A percentile compares a stretch with the other conserved stretches of the same genome.
phyloP scores from a whole-genome alignment of 2,329 filamentous ascomycete genomes.

The Colletotrichum cordylinicola region DNA sequence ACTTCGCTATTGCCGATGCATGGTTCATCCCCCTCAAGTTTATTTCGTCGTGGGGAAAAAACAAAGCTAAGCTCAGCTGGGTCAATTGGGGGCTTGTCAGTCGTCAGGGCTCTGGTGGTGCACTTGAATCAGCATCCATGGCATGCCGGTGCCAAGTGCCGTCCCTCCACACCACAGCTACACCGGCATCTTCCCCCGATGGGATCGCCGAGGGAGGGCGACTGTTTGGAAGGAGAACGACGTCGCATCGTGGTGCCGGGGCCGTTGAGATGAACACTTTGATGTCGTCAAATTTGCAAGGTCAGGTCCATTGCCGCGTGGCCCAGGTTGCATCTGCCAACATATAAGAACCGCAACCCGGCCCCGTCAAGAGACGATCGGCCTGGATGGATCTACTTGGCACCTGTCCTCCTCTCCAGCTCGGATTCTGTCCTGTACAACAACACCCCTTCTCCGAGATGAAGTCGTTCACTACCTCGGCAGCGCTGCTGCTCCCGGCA shows the following conservation, averaged over 20 bases:
- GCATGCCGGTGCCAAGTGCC: slow-evolving; percentile 14
- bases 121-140: slow-evolving; percentile 1
- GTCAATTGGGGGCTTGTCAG: neutral
- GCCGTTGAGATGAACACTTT: neutral
- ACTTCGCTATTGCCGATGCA: slow-evolving; percentile 17
- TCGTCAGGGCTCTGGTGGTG: neutral
- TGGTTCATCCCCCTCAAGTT: slow-evolving; percentile 2
- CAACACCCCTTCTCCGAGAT: neutral
- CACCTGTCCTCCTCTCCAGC: neutral
- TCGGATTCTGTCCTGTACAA: neutral
- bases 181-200: neutral
- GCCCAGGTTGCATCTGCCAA: neutral
- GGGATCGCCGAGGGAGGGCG: neutral
- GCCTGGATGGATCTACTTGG: neutral
- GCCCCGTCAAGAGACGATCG: neutral
- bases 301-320: neutral
- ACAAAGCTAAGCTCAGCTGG: neutral
- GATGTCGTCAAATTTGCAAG: neutral
- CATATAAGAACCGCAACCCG: neutral
- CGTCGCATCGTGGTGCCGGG: neutral
- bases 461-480: slow-evolving; percentile 13
- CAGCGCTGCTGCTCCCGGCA: slow-evolving; percentile 16
- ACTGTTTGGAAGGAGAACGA: neutral
- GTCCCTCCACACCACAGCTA: neutral
- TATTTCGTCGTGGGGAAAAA: neutral